Evolutionary conservation across 2,329 filamentous ascomycete species (phyloP).

Genomic region (Ascochyta pisi): DNA sequence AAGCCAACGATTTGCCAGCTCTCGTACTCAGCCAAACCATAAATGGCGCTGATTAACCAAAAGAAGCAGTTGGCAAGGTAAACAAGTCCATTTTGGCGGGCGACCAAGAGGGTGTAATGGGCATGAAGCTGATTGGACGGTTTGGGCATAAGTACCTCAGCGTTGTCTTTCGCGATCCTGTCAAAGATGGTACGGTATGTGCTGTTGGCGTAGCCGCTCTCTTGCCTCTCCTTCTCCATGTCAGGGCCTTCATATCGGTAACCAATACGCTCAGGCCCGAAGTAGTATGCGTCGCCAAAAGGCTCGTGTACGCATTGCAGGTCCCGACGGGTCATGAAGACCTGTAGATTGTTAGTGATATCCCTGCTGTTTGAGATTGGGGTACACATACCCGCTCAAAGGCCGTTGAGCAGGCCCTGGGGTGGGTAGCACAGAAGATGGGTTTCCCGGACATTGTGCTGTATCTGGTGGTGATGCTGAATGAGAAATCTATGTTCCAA

Average conservation of each 20-base stretch:
- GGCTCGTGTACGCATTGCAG: constrained; percentile 91
- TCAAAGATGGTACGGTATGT: constrained; percentile 82
- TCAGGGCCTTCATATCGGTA: constrained; percentile 78
- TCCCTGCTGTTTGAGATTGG: not conserved
- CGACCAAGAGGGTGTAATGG: not conserved
- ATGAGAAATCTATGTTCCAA: constrained; percentile 34
- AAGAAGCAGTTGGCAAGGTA: not conserved
- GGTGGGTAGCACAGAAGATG: constrained; percentile 93
- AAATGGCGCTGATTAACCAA: not conserved
- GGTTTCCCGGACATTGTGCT: constrained; percentile 73
- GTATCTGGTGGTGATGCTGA: constrained; percentile 17
- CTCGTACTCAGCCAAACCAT: constrained; percentile 31
- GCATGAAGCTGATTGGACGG: constrained; percentile 16
- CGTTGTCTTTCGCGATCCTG: constrained; percentile 72
- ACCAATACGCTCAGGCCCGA: constrained; percentile 86
- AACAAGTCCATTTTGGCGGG: not conserved
- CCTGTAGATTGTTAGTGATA: constrained; percentile 48
- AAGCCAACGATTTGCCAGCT: not conserved
- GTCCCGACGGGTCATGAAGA: constrained; percentile 94
- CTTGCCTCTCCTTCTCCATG: constrained; percentile 55
- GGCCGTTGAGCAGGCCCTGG: constrained; percentile 92
- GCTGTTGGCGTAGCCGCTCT: constrained; percentile 71
- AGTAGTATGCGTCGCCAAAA: constrained; percentile 97
- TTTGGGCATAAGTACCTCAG: constrained; percentile 66
- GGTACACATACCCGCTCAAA: constrained; percentile 80